Evolutionary conservation across 805 yeast species (phyloP), one percentile per base, ranked within the genome.

Genomic region (Ogataea pilisensis): DNA sequence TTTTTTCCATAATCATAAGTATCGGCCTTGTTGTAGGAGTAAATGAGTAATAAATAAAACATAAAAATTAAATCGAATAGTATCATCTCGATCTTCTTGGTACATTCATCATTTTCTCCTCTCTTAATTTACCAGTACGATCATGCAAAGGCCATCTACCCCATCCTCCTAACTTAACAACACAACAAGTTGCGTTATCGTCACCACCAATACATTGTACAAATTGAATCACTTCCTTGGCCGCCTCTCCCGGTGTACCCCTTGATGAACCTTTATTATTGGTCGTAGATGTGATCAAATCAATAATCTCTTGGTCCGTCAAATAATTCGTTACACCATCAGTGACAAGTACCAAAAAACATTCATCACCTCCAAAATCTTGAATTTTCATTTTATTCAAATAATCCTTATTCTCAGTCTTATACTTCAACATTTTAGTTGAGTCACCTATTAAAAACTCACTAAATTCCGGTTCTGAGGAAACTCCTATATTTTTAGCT

Each of bases 131-230:
- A 0, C 96, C 97, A 0, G 97, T 88, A 35, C 95, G 67, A 64
- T 91, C 98, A 4, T 70, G 55, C 41, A 75, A 64, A 7, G 93
- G 91, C 97, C 99, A 93, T 41, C 79, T 75, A 5, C 96, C 96
- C 99, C 99, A 93, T 8, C 96, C 96, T 27, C 75, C 72, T 41
- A 93, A 66, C 44, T 95, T 69, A 9, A 91, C 63, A 4, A 93
- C 85, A 46, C 84, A 55, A 58, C 96, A 88, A 2, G 97, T 88
- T n/a, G 98, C 95, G 63, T 93, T 93, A 60, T 93, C 99, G 54
- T 86, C 89, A 2, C 95, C 93, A 12, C 95, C 95, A 8, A 90
- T 75, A 31, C 85, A 85, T 57, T 84, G 89, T 9, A 89, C 83
- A 59, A 81, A 93, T 52, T 80, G 75, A 11, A 91, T 78, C 16